Percentiles rank a stretch among this genome's conserved stretches.
phyloP scores from a whole-genome alignment of 2,329 filamentous ascomycete genomes.

The Alternaria sp. region DNA sequence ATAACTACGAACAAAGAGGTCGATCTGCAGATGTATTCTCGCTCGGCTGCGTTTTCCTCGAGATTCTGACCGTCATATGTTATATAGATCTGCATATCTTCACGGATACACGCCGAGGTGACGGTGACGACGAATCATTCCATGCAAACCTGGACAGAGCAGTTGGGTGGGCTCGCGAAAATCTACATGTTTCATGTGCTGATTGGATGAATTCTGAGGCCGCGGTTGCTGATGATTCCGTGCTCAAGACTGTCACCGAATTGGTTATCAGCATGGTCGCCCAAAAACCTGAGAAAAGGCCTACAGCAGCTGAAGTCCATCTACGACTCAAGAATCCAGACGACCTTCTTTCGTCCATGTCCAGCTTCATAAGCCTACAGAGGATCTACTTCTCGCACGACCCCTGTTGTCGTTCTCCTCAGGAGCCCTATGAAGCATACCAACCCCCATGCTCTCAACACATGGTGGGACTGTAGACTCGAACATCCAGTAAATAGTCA shows the following conservation, averaged over 20 bases:
- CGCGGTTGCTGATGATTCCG: too few relatives aligned
- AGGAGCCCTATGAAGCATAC: not conserved
- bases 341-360: too few relatives aligned
- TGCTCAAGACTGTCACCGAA: too few relatives aligned
- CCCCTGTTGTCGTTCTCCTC: too few relatives aligned
- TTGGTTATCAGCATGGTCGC: not conserved
- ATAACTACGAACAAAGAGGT: slow-evolving; percentile 14
- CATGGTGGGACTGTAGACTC: too few relatives aligned
- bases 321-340: too few relatives aligned
- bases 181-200: too few relatives aligned
- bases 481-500: not conserved
- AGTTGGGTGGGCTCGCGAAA: not conserved
- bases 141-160: slow-evolving; percentile 9
- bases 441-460: not conserved
- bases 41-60: slow-evolving; percentile 25
- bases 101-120: slow-evolving; percentile 6
- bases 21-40: slow-evolving; percentile 31
- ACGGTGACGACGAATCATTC: slow-evolving; percentile 14
- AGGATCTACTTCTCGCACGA: too few relatives aligned
- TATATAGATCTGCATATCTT: slow-evolving; percentile 1
- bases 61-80: slow-evolving; percentile 9
- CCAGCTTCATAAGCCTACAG: too few relatives aligned
- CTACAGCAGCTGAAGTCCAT: not conserved
- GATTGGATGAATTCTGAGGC: too few relatives aligned
- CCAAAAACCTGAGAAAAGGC: not conserved